phyloP scores from a whole-genome alignment of 225 moss, liverwort and hornwort species.

The Thuidium tamariscinum region DNA sequence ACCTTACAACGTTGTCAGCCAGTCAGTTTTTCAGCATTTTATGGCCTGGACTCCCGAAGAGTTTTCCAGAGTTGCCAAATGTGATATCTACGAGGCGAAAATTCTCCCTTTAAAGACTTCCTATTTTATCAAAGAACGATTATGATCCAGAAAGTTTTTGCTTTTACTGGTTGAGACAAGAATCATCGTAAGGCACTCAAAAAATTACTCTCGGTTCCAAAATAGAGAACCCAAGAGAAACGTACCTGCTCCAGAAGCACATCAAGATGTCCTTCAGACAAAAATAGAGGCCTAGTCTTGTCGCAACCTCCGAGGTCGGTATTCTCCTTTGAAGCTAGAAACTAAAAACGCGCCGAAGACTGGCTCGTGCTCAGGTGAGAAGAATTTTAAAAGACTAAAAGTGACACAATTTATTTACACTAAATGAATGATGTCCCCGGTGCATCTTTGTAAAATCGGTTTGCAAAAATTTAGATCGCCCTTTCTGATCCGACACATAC shows the following conservation, averaged over 20 bases:
- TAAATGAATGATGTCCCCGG: not conserved
- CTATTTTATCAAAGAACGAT: not conserved
- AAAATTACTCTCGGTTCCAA: not conserved
- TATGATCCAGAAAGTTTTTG: not conserved
- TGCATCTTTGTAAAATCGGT: not conserved
- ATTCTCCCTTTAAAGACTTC: not conserved
- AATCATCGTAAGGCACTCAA: not conserved
- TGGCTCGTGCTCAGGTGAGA: not conserved
- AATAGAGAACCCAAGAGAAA: not conserved
- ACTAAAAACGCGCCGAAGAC: too few relatives aligned
- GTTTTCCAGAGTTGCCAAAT: not conserved
- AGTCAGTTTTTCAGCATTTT: not conserved
- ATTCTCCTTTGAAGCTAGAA: not conserved
- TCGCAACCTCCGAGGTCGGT: constrained; percentile 7
- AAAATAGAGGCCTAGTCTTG: not conserved
- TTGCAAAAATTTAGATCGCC: too few relatives aligned
- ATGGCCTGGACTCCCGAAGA: not conserved
- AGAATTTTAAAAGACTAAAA: not conserved
- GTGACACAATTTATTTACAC: not conserved
- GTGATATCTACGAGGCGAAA: not conserved
- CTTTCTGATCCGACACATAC: not conserved
- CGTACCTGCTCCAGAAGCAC: constrained; percentile 37
- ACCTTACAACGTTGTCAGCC: not conserved
- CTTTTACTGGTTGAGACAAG: not conserved
- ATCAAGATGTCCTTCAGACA: constrained; percentile 26